phyloP scores from a whole-genome alignment of 1,284 basidiomycete genomes.

The Sporisorium iseilematis-ciliati region DNA sequence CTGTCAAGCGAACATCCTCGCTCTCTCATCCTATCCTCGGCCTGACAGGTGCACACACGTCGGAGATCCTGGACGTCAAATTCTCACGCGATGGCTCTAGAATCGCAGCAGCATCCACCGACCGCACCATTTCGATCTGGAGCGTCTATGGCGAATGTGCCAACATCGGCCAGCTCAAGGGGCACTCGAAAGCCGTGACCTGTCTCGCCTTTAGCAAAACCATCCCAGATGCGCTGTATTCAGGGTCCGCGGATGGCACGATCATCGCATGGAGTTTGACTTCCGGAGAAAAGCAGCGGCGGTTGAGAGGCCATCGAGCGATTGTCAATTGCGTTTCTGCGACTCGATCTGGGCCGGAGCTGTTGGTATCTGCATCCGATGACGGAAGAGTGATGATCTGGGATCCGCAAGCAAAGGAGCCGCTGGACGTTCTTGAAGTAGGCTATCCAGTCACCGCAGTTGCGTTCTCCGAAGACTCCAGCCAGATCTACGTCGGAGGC shows the following conservation, averaged over 20 bases:
- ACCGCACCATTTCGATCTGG: constrained; percentile 67
- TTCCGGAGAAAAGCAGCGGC: constrained; percentile 61
- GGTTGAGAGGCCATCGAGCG: constrained; percentile 63
- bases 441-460: constrained; percentile 69
- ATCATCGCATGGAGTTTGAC: constrained; percentile 62
- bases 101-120: constrained; percentile 63
- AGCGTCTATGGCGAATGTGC: constrained; percentile 62
- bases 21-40: constrained; percentile 61
- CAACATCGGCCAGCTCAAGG: constrained; percentile 65
- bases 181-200: constrained; percentile 65
- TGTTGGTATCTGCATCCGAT: constrained; percentile 63
- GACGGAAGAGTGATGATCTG: constrained; percentile 68
- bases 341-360: constrained; percentile 51
- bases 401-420: constrained; percentile 58
- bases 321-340: constrained; percentile 66
- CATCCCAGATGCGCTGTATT: constrained; percentile 52
- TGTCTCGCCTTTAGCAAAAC: constrained; percentile 57
- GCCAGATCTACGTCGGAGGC: constrained; percentile 67
- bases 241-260: constrained; percentile 67
- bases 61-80: constrained; percentile 63
- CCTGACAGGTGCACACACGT: constrained; percentile 61
- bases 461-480: constrained; percentile 65
- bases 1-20: constrained; percentile 58
- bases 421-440: constrained; percentile 60
- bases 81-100: constrained; percentile 62